A percentile compares a stretch with the other conserved stretches of the same genome.
These are phyloP conservation scores for Cynanchum wilfordii DNA, from an alignment of 257 asterid genomes.

Conservation along the genomic window DNA sequence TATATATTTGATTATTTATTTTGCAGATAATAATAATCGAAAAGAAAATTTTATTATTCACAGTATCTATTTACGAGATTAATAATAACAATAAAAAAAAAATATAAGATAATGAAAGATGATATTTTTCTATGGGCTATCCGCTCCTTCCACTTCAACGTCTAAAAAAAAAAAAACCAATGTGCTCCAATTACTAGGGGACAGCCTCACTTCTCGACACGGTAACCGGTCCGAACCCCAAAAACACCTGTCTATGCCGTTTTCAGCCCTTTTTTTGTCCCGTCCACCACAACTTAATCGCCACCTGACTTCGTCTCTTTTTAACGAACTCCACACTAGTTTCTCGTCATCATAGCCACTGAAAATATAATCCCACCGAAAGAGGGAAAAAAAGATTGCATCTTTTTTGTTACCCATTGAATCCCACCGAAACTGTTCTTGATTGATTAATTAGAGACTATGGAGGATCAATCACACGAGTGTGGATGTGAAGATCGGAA, in stretches of 20 bases:
- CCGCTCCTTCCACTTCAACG: conserved; percentile 1
- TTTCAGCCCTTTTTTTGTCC: background rate
- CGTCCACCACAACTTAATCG: background rate
- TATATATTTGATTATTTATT: no score
- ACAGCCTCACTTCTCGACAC: background rate
- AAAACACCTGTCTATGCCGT: background rate
- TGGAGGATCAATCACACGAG: conserved; percentile 4
- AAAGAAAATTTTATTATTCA: no score
- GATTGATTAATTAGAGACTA: background rate
- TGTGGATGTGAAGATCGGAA: background rate
- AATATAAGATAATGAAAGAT: background rate
- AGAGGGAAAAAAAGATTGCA: background rate
- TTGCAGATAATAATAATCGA: no score
- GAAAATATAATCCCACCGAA: no score
- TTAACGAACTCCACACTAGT: background rate
- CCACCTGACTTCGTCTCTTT: background rate
- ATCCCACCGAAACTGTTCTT: no score
- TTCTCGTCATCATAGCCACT: background rate
- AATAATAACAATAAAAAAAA: no score
- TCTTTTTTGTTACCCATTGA: background rate
- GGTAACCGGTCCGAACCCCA: background rate
- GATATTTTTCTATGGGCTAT: conserved; percentile 18
- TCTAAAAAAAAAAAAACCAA: conserved; percentile 6
- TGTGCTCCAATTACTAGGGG: conserved; percentile 23
- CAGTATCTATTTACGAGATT: no score